A percentile compares a stretch with the other conserved stretches of the same genome.
These are phyloP conservation scores for Blastobotrys chiropterorum DNA, from an alignment of 805 yeast genomes.

Conservation along the genomic window DNA sequence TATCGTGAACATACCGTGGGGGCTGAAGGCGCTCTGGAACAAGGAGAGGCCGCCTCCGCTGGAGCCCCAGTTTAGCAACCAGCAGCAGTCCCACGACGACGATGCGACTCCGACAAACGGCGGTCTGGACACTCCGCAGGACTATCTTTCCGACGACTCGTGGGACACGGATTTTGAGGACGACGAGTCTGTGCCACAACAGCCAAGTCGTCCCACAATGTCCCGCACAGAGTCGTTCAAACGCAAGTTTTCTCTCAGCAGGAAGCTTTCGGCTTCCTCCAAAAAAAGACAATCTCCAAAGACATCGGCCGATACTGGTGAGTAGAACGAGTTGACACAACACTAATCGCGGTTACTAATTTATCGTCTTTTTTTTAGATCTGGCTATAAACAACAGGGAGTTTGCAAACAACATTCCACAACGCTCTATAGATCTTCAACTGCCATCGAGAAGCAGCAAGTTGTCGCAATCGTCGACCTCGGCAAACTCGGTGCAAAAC, in stretches of 20 bases:
- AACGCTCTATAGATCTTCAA: background rate
- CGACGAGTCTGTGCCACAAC: background rate
- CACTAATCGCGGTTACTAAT: too few relatives aligned
- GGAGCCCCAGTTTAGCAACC: slow-evolving; percentile 5
- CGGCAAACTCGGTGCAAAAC: background rate
- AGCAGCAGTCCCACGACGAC: background rate
- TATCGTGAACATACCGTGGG: slow-evolving; percentile 30
- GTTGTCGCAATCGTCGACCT: background rate
- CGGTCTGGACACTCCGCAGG: slow-evolving; percentile 1
- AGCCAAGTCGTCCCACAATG: background rate
- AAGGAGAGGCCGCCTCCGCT: slow-evolving; percentile 7
- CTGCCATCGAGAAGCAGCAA: background rate
- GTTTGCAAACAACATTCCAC: background rate
- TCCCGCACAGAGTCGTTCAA: slow-evolving; percentile 8
- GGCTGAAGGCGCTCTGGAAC: slow-evolving; percentile 28
- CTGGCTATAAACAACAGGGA: background rate
- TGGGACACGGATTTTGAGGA: slow-evolving; percentile 13
- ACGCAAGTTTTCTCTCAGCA: slow-evolving; percentile 6
- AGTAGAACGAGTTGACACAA: background rate
- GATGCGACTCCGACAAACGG: background rate
- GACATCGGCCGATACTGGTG: background rate
- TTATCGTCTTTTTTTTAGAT: background rate
- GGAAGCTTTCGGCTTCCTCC: slow-evolving; percentile 8
- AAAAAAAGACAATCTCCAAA: slow-evolving; percentile 4
- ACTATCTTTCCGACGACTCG: slow-evolving; percentile 3